Percentiles rank a stretch among this genome's conserved stretches.
Evolutionary conservation across 306 rosid genomes (phyloP).

Genomic region (Abrus precatorius): DNA sequence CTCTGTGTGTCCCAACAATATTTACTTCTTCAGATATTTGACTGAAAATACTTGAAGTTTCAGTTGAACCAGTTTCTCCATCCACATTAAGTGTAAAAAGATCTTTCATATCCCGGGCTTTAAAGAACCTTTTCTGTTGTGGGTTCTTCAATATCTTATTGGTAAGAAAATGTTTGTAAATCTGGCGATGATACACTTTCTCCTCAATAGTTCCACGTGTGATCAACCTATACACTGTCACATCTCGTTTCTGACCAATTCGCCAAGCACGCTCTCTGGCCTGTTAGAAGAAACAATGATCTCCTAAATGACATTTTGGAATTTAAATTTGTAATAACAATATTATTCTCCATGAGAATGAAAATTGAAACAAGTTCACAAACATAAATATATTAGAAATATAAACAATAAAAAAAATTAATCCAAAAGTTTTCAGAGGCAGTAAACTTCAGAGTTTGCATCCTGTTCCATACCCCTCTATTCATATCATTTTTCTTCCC

Average conservation of each 20-base stretch:
- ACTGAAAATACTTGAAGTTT: constrained; percentile 86
- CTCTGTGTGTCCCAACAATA: constrained; percentile 65
- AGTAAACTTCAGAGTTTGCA: constrained; percentile 28
- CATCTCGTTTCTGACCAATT: constrained; percentile 97
- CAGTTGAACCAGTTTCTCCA: constrained; percentile 77
- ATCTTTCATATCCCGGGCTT: constrained; percentile 99
- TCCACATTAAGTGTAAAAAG: constrained; percentile 82
- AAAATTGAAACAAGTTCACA: constrained; percentile 41
- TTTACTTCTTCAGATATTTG: constrained; percentile 77
- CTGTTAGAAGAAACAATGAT: constrained; percentile 59
- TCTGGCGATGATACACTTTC: constrained; percentile 97
- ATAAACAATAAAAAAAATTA: constrained; percentile 6
- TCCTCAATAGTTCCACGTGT: constrained; percentile 98
- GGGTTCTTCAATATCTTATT: constrained; percentile 95
- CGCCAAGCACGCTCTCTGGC: constrained; percentile 99
- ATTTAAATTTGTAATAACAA: constrained; percentile 39
- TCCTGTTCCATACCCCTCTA: background rate
- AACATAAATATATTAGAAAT: constrained; percentile 27
- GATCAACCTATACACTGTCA: constrained; percentile 89
- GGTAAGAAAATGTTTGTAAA: constrained; percentile 95
- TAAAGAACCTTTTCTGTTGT: constrained; percentile 96
- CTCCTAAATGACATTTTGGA: constrained; percentile 38
- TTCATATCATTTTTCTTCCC: constrained; percentile 21
- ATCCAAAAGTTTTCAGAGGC: constrained; percentile 30
- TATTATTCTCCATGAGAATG: constrained; percentile 33